Percentiles rank a stretch among this genome's conserved stretches.
Conservation (phyloP, 2,329 filamentous ascomycete genomes). For the Ophiostoma piceae region DNA sequence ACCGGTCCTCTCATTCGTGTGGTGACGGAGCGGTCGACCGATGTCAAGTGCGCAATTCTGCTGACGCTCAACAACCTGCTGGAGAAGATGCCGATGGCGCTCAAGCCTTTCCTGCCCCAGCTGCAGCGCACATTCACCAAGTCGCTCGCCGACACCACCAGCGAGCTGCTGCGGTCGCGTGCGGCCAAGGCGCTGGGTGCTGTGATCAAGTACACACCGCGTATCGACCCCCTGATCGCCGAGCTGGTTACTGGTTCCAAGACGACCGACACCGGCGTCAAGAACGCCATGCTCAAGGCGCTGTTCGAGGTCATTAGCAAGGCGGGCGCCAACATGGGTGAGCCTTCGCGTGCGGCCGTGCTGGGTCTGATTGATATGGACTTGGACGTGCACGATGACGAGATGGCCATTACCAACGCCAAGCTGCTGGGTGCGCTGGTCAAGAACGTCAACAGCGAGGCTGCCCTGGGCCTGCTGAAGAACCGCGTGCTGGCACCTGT, state of each 20-base stretch:
- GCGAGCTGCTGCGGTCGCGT: conserved; percentile 77
- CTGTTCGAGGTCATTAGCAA: conserved; percentile 95
- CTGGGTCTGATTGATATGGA: conserved; percentile 84
- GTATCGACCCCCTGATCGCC: conserved; percentile 86
- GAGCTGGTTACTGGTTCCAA: conserved; percentile 95
- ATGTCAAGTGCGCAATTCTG: conserved; percentile 92
- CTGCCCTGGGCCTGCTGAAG: conserved; percentile 55
- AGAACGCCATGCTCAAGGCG: conserved; percentile 93
- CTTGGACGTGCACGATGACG: conserved; percentile 64
- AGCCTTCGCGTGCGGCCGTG: conserved; percentile 79
- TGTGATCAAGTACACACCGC: conserved; percentile 88
- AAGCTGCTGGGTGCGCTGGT: conserved; percentile 84
- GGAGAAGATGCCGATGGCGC: conserved; percentile 90
- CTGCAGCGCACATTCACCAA: conserved; percentile 96
- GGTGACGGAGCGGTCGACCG: conserved; percentile 90
- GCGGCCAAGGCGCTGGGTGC: conserved; percentile 93
- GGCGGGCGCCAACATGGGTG: conserved; percentile 90
- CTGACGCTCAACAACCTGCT: conserved; percentile 90
- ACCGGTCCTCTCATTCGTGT: conserved; percentile 97
- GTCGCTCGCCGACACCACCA: conserved; percentile 86
- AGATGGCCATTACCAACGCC: conserved; percentile 84
- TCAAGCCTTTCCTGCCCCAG: conserved; percentile 96
- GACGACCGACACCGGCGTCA: conserved; percentile 79
- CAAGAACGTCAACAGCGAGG: conserved; percentile 73
- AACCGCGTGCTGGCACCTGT: conserved; percentile 73